phyloP scores from a whole-genome alignment of 2,329 filamentous ascomycete species.

The Xylaria sp. region DNA sequence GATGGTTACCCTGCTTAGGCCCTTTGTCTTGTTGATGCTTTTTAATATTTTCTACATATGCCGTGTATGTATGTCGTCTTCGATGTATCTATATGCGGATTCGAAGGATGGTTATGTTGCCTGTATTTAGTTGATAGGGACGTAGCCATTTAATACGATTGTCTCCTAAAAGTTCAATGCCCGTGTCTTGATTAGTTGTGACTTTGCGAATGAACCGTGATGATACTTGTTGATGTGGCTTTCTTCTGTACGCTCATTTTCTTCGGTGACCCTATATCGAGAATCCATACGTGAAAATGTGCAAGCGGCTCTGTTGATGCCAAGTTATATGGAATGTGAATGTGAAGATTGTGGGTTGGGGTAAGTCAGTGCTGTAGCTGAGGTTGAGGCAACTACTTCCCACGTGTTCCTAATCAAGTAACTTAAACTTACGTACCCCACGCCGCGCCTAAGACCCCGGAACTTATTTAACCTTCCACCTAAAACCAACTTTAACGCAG shows the following conservation, averaged over 20 bases:
- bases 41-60: slow-evolving; percentile 21
- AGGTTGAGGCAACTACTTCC: not conserved
- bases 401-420: not conserved
- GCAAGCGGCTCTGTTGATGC: no score
- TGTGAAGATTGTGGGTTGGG: not conserved
- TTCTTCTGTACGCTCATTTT: not conserved
- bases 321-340: not conserved
- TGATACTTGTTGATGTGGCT: not conserved
- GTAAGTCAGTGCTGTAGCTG: not conserved
- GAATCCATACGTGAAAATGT: not conserved
- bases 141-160: slow-evolving; percentile 28
- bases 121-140: slow-evolving; percentile 29
- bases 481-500: not conserved
- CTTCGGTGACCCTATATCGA: not conserved
- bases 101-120: slow-evolving; percentile 18
- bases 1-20: slow-evolving; percentile 15
- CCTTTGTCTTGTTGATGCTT: slow-evolving; percentile 16
- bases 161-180: slow-evolving; percentile 16
- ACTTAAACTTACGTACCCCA: not conserved
- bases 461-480: not conserved
- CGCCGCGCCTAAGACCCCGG: not conserved
- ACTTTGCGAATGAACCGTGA: not conserved
- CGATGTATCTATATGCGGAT: slow-evolving; percentile 31
- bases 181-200: not conserved
- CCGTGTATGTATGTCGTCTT: slow-evolving; percentile 28